Evolutionary conservation across 2,329 filamentous ascomycete species (phyloP).

Genomic region (Teratosphaeria viscida): DNA sequence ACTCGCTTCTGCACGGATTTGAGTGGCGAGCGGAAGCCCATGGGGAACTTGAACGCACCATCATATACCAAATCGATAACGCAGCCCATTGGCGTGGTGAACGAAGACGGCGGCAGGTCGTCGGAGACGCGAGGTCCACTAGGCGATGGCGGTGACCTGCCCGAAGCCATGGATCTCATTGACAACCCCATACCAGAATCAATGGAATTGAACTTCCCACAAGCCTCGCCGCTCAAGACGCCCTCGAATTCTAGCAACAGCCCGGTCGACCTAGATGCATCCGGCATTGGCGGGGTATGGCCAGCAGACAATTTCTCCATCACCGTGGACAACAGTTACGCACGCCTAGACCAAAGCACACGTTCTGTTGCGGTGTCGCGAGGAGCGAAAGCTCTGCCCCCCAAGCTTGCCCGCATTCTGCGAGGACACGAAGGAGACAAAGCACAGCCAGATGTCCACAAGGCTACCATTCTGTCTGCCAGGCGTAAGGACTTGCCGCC

Average conservation of each 20-base stretch:
- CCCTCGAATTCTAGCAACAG: neutral
- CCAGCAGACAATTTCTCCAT: slow-evolving; percentile 47
- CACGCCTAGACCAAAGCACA: slow-evolving; percentile 8
- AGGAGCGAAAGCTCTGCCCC: slow-evolving; percentile 15
- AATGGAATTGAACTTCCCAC: slow-evolving; percentile 29
- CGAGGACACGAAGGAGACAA: slow-evolving; percentile 5
- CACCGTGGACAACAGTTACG: slow-evolving; percentile 33
- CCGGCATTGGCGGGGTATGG: slow-evolving; percentile 51
- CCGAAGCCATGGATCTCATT: slow-evolving; percentile 27
- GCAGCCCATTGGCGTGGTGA: slow-evolving; percentile 11
- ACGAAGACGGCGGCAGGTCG: neutral
- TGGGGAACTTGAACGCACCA: slow-evolving; percentile 7
- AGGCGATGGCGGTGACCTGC: slow-evolving; percentile 14
- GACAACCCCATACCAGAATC: slow-evolving; percentile 26
- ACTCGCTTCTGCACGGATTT: slow-evolving; percentile 73
- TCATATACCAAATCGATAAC: slow-evolving; percentile 11
- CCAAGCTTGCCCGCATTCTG: slow-evolving; percentile 27
- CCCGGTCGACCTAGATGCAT: slow-evolving; percentile 33
- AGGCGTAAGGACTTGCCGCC: slow-evolving; percentile 51
- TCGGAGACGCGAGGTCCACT: slow-evolving; percentile 26
- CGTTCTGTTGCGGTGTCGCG: slow-evolving; percentile 2
- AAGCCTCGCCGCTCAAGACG: slow-evolving; percentile 17
- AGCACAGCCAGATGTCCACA: slow-evolving; percentile 37
- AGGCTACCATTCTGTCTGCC: slow-evolving; percentile 56
- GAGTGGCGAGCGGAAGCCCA: slow-evolving; percentile 48